These are phyloP conservation scores for Debaryomyces udenii DNA, from an alignment of 1,139 yeast genomes.

Conservation along the genomic window DNA sequence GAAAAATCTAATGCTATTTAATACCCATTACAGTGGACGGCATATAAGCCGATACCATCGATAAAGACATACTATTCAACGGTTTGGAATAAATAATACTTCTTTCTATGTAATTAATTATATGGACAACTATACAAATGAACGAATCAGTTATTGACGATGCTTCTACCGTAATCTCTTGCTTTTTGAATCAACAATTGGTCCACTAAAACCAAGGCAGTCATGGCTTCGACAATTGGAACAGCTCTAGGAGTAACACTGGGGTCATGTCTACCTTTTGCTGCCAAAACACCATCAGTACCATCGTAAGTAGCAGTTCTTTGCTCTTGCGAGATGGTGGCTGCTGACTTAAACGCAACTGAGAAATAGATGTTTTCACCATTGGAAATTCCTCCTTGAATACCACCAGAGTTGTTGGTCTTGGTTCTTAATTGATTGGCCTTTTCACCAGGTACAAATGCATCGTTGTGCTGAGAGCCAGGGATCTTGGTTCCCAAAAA, in stretches of 20 bases:
- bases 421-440: slow-evolving; percentile 70
- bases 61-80: background rate
- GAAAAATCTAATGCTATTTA: no score
- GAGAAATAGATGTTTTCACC: slow-evolving; percentile 94
- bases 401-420: slow-evolving; percentile 95
- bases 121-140: background rate
- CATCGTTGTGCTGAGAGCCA: slow-evolving; percentile 93
- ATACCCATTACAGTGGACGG: no score
- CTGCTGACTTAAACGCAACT: slow-evolving; percentile 97
- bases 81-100: background rate
- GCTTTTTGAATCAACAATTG: slow-evolving; percentile 82
- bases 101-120: background rate
- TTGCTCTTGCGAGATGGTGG: slow-evolving; percentile 94
- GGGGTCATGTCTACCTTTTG: slow-evolving; percentile 98
- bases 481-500: slow-evolving; percentile 87
- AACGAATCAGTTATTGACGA: slow-evolving; percentile 16
- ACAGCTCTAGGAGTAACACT: slow-evolving; percentile 98
- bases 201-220: slow-evolving; percentile 90
- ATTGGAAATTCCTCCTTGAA: slow-evolving; percentile 96
- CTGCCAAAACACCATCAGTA: slow-evolving; percentile 80
- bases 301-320: slow-evolving; percentile 88
- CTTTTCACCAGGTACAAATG: slow-evolving; percentile 59
- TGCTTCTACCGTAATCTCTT: slow-evolving; percentile 54
- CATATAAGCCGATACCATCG: background rate
- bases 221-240: slow-evolving; percentile 98